Base-by-base conservation (phyloP, 2,329 filamentous ascomycete genomes). In the Aplosporella prunicola region DNA sequence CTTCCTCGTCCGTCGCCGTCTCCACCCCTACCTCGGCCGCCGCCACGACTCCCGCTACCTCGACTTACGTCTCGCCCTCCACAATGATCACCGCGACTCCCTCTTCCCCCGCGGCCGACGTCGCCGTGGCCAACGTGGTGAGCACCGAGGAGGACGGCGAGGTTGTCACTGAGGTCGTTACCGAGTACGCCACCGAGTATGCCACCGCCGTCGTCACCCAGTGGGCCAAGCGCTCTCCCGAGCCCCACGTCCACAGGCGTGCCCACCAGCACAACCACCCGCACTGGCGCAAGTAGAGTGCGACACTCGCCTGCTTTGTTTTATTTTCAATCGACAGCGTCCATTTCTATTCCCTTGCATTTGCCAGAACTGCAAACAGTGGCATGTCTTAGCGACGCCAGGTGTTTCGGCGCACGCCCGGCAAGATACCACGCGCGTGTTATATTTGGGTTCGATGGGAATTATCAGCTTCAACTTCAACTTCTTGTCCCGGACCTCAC, bases 251-350 rank as follows among this genome's bases (percentile, higher is more conserved):
- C 26, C 38, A 40, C 15, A 53, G 50, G 47, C 52, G 51, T 39
- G 50, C 47, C 40, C 55, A 58, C 45, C 57, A 58, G 44, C 48
- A 53, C 32, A 27, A 22, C 32, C 38, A 40, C 32, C 38, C 38
- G 5, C 38, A 40, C 32, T 22, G 28, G 18, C 38, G 38, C 38
- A 40, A 35, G 38, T 40, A 40, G 15, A 29, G n/a, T n/a, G n/a
- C n/a, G n/a, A n/a, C n/a, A n/a, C n/a, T n/a, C n/a, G n/a, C n/a
- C n/a, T n/a, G n/a, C n/a, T n/a, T n/a, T n/a, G n/a, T n/a, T n/a
- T n/a, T n/a, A n/a, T n/a, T n/a, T n/a, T n/a, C n/a, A n/a, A n/a
- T n/a, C n/a, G n/a, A n/a, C n/a, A n/a, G n/a, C n/a, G n/a, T n/a
- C n/a, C 15, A 5, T 32, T 32, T 20, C 18, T 18, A n/a, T 32